Base-by-base conservation (phyloP, 1,284 basidiomycete species). In the Boletus calvinii region DNA sequence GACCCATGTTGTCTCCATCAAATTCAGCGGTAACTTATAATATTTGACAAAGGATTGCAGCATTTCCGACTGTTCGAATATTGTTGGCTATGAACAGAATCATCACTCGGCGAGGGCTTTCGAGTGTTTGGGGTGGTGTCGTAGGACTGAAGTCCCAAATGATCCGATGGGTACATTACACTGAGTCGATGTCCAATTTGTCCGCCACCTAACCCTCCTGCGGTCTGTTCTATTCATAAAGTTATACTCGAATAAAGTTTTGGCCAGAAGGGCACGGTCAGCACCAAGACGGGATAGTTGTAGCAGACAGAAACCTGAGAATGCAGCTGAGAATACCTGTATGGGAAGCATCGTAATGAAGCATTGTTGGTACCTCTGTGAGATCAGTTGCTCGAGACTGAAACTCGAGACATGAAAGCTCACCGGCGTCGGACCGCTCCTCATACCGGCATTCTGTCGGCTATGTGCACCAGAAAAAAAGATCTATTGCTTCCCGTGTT, bases 11-110 rank as follows among this genome's bases (percentile, higher is more conserved):
- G 37, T 44, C 35, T 22, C 6, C 22, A 36, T 32, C 24, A 31
- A 46, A 35, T 31, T 24, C 46, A 17, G 41, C 24, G 32, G 41
- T 65, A 63, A 67, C 58, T 62, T 63, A 59, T 55, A 37, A 38
- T 68, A 65, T 59, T 56, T 64, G 60, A 54, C 45, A 41, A 41
- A 41, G 41, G 44, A 46, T 17, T 46, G 32, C 34, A 30, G n/a
- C 30, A 6, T 40, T 47, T 46, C 26, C 20, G 31, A 35, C 22
- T 36, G 46, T 48, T 17, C 10, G n/a, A n/a, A n/a, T n/a, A 40
- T 18, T 41, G 12, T 20, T 13, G n/a, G 20, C 6, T 30, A 31
- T 39, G 17, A 34, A 24, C 31, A 15, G 34, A 32, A 26, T 7
- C 4, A 31, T 18, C 47, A 5, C 26, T 37, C 7, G 20, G 18